phyloP scores from a whole-genome alignment of 2,329 filamentous ascomycete genomes.

The Tolypocladium nubicola region DNA sequence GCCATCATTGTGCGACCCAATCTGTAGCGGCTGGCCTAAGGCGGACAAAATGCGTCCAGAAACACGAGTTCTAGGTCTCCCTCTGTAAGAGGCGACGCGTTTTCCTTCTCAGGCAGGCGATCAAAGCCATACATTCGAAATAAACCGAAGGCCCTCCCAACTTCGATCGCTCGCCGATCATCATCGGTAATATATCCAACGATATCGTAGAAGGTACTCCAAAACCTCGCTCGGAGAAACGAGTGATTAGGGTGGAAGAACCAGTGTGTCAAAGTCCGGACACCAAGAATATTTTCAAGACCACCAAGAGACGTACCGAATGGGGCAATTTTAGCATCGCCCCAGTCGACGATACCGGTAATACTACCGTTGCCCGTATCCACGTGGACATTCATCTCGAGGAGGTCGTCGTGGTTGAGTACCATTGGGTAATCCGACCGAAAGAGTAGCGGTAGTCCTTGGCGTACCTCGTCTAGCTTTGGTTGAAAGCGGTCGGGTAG shows the following conservation, averaged over 20 bases:
- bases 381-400: constrained; percentile 18
- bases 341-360: constrained; percentile 18
- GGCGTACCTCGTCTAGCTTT: constrained; percentile 5
- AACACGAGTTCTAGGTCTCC: background rate
- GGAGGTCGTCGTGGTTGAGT: constrained; percentile 16
- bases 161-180: constrained; percentile 3
- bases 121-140: constrained; percentile 4
- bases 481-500: constrained; percentile 6
- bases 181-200: constrained; percentile 2
- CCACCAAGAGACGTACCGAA: constrained; percentile 16
- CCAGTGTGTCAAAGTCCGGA: constrained; percentile 5
- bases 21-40: no score
- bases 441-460: constrained; percentile 9
- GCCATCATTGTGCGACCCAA: no score
- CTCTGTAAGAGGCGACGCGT: background rate
- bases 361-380: constrained; percentile 13
- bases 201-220: constrained; percentile 2
- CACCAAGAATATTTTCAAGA: constrained; percentile 11
- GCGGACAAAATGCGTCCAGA: background rate
- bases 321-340: constrained; percentile 11
- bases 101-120: background rate
- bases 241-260: constrained; percentile 5
- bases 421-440: constrained; percentile 8
- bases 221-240: constrained; percentile 5
- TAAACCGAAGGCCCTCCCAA: constrained; percentile 6